phyloP scores from a whole-genome alignment of 2,329 filamentous ascomycete species.

The Alternaria gaisen region DNA sequence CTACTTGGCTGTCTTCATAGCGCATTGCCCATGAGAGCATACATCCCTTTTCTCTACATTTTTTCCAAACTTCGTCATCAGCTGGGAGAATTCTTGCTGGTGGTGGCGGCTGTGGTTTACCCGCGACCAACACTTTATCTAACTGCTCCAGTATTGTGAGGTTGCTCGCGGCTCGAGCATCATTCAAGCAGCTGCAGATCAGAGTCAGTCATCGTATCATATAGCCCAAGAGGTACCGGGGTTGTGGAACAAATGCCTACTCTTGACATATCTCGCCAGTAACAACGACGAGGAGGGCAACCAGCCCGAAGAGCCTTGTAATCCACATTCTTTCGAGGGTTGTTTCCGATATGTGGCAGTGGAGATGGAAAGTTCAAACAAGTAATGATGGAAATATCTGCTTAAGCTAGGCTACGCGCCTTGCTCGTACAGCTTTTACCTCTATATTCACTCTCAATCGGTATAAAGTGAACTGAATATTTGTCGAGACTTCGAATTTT shows the following conservation, averaged over 20 bases:
- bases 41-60: conserved; percentile 24
- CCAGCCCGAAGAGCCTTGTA: neutral
- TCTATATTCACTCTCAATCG: neutral
- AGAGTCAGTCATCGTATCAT: neutral
- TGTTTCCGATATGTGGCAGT: neutral
- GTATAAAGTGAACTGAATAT: neutral
- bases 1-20: conserved; percentile 15
- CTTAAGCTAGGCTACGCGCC: neutral
- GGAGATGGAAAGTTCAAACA: neutral
- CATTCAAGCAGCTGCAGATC: neutral
- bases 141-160: neutral
- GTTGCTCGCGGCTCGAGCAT: neutral
- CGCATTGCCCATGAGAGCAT: conserved; percentile 23
- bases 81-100: conserved; percentile 18
- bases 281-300: neutral
- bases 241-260: neutral
- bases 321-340: neutral
- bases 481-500: neutral
- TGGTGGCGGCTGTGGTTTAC: neutral
- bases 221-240: neutral
- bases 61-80: conserved; percentile 17
- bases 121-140: neutral
- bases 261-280: conserved; percentile 1
- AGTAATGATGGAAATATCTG: neutral
- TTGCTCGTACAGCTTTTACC: neutral